A percentile compares a stretch with the other conserved stretches of the same genome.
Conservation (phyloP, 2,329 filamentous ascomycete genomes). For the Alternaria arborescens region DNA sequence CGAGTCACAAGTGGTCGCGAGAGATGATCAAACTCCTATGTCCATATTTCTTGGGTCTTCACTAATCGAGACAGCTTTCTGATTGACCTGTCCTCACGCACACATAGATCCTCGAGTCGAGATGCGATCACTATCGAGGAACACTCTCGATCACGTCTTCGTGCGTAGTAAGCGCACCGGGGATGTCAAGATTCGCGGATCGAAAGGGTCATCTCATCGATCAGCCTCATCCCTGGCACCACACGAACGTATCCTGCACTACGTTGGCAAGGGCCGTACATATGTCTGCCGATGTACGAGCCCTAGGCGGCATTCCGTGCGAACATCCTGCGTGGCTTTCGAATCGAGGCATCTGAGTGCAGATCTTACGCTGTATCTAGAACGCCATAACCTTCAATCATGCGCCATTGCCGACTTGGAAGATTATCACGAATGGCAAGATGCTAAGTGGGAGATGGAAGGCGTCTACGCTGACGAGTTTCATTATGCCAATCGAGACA, state of each 20-base stretch:
- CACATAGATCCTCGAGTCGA: not conserved
- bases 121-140: constrained; percentile 2
- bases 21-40: not conserved
- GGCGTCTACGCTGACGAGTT: constrained; percentile 16
- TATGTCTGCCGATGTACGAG: constrained; percentile 15
- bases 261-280: not conserved
- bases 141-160: constrained; percentile 2
- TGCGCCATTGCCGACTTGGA: constrained; percentile 10
- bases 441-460: constrained; percentile 9
- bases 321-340: not conserved
- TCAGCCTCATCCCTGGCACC: not conserved
- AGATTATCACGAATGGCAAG: not conserved
- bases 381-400: constrained; percentile 7
- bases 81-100: not conserved
- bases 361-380: constrained; percentile 20
- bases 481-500: constrained; percentile 23
- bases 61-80: not conserved
- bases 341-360: constrained; percentile 13
- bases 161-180: constrained; percentile 19
- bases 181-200: constrained; percentile 12
- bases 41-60: not conserved
- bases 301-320: constrained; percentile 6
- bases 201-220: not conserved
- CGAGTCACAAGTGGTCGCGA: not conserved
- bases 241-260: constrained; percentile 12